Evolutionary conservation across 2,329 filamentous ascomycete genomes (phyloP), one percentile per base, ranked within the genome.

Genomic region (Knufia petricola): DNA sequence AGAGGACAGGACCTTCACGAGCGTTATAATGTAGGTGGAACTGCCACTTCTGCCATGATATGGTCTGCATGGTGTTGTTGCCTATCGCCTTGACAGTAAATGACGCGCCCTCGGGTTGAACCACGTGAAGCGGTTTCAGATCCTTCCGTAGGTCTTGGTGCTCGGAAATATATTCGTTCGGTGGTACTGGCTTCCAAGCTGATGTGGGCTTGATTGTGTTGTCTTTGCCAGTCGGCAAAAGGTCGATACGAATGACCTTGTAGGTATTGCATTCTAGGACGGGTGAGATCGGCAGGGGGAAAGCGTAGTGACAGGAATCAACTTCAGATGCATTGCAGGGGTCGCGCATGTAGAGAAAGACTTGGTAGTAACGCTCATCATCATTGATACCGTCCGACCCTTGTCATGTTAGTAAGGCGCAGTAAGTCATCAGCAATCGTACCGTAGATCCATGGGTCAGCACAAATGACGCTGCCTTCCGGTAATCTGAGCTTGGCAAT

Each of bases 371-470:
- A 38, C 73, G 65, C 64, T 73, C 49, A 61, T 69, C 68, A 6
- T 76, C 70, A 30, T 73, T 66, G 52, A 74, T 50, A 20, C 74
- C 74, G 52, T 77, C 74, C 3, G 74, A 71, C 3, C 73, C 72
- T 75, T 50, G 19, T 17, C 24, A 10, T 15, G n/a, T 17, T 19
- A 26, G 15, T 32, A n/a, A 32, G 24, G 21, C 10, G 12, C 4
- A 19, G 24, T n/a, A 6, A 17, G 17, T 17, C 9, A 19, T 20
- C 10, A 19, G n/a, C 8, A 21, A 13, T 12, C 51, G 61, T 66
- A 61, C 75, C 78, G 53, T 87, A 88, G 31, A 85, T 85, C 84
- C 84, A 88, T 0, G 77, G 77, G 53, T 81, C 78, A 44, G 72
- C 69, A 52, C 78, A 74, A 17, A 82, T 68, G 1, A 71, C 70